A percentile compares a stretch with the other conserved stretches of the same genome.
These are phyloP conservation scores for Nymphaea thermarum DNA, from an alignment of 164 flowering plant genomes.

Conservation along the genomic window DNA sequence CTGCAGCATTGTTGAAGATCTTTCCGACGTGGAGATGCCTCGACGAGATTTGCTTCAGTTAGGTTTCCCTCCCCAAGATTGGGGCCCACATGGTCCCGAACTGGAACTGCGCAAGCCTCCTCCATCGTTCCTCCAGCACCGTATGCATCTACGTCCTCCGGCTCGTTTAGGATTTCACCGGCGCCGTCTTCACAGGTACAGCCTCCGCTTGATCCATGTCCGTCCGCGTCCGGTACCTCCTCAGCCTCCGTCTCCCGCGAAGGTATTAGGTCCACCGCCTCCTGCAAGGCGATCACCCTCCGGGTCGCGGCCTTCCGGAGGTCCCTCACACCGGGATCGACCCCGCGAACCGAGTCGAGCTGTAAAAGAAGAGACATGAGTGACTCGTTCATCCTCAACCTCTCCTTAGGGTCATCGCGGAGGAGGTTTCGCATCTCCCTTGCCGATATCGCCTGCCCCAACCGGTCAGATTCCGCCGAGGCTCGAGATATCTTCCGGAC, in stretches of 20 bases:
- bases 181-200: not conserved
- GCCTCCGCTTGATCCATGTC: not conserved
- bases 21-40: too few relatives aligned
- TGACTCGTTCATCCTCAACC: slow-evolving; percentile 46
- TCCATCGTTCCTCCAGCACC: not conserved
- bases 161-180: not conserved
- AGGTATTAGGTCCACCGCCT: slow-evolving; percentile 27
- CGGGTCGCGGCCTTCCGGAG: slow-evolving; percentile 46
- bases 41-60: too few relatives aligned
- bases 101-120: not conserved
- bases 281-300: slow-evolving; percentile 59
- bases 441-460: slow-evolving; percentile 26
- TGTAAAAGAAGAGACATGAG: slow-evolving; percentile 49
- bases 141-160: not conserved
- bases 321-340: slow-evolving; percentile 46
- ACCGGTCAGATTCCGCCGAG: slow-evolving; percentile 28
- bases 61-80: too few relatives aligned
- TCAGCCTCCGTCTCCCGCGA: not conserved
- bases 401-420: slow-evolving; percentile 32
- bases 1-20: too few relatives aligned
- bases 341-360: slow-evolving; percentile 51
- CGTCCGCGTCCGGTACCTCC: not conserved
- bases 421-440: slow-evolving; percentile 1
- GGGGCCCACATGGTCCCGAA: too few relatives aligned
- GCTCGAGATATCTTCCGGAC: slow-evolving; percentile 34